Percentiles rank a stretch among this genome's conserved stretches.
phyloP scores from a whole-genome alignment of 768 basidiomycete genomes.

The Collybia mongolica region DNA sequence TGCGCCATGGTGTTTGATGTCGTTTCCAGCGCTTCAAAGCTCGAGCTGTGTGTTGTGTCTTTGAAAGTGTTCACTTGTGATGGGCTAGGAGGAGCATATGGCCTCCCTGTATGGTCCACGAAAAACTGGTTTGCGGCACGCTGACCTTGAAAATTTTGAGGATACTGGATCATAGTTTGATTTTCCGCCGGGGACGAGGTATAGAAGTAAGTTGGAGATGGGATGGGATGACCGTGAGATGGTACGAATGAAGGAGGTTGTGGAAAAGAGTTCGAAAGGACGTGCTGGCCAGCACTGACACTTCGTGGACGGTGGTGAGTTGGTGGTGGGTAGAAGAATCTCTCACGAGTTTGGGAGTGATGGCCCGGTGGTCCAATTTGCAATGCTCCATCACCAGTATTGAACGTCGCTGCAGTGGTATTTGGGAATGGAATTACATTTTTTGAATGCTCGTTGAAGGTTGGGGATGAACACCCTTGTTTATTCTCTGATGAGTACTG shows the following conservation, averaged over 20 bases:
- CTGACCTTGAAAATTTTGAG: slow-evolving; percentile 1
- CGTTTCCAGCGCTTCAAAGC: not conserved
- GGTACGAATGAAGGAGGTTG: slow-evolving; percentile 10
- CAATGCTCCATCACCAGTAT: slow-evolving; percentile 9
- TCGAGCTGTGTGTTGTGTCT: not conserved
- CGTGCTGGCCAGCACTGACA: slow-evolving; percentile 25
- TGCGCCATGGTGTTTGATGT: slow-evolving; percentile 10
- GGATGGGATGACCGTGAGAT: slow-evolving; percentile 9
- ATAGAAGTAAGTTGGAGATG: slow-evolving; percentile 37
- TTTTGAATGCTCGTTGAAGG: slow-evolving; percentile 1
- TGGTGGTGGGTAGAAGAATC: slow-evolving; percentile 23
- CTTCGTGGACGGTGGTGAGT: slow-evolving; percentile 22
- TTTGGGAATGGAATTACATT: slow-evolving; percentile 4
- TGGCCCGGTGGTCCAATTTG: slow-evolving; percentile 28
- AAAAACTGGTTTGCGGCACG: slow-evolving; percentile 26
- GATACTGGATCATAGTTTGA: slow-evolving; percentile 25
- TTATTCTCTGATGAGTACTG: not conserved
- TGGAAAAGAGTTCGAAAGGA: slow-evolving; percentile 7
- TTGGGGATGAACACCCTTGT: no score
- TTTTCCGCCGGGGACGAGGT: slow-evolving; percentile 24
- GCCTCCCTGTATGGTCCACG: slow-evolving; percentile 35
- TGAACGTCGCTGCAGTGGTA: slow-evolving; percentile 3
- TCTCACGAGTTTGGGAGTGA: slow-evolving; percentile 33
- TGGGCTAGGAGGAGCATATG: not conserved
- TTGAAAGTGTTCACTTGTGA: not conserved